phyloP scores from a whole-genome alignment of 768 basidiomycete species.

The Suillus ampliporus region DNA sequence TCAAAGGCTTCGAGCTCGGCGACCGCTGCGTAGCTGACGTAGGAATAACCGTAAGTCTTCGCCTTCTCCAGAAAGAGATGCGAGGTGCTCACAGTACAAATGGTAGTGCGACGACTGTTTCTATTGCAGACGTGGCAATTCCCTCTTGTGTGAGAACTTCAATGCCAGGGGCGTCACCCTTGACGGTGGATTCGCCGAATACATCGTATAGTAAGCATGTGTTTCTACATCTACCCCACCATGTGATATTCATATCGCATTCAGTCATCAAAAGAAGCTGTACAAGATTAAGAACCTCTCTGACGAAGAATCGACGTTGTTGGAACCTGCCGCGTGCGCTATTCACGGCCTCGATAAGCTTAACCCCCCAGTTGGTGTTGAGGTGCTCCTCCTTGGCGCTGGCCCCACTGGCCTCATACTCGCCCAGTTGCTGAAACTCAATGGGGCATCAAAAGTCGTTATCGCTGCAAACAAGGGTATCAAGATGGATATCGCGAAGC shows the following conservation, averaged over 20 bases:
- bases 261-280: conserved; percentile 71
- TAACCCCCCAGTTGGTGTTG: conserved; percentile 78
- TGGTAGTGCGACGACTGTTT: conserved; percentile 82
- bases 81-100: conserved; percentile 12
- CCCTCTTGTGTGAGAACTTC: conserved; percentile 86
- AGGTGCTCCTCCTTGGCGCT: conserved; percentile 87
- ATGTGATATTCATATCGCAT: not conserved
- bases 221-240: too few relatives aligned
- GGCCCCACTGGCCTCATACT: conserved; percentile 93
- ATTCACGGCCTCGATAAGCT: conserved; percentile 93
- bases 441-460: conserved; percentile 81
- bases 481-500: conserved; percentile 86
- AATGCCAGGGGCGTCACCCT: conserved; percentile 77
- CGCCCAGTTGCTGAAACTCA: conserved; percentile 85
- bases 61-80: conserved; percentile 6
- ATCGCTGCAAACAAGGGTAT: conserved; percentile 91
- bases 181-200: conserved; percentile 90
- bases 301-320: conserved; percentile 85
- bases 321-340: conserved; percentile 91
- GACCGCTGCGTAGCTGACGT: conserved; percentile 89
- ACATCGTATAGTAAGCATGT: conserved; percentile 74
- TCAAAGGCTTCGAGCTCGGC: conserved; percentile 74
- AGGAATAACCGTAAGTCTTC: conserved; percentile 63
- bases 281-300: conserved; percentile 89
- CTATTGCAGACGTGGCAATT: conserved; percentile 85